Evolutionary conservation across 352 stramenopile species (phyloP).

Genomic region (Pythium brassicae): DNA sequence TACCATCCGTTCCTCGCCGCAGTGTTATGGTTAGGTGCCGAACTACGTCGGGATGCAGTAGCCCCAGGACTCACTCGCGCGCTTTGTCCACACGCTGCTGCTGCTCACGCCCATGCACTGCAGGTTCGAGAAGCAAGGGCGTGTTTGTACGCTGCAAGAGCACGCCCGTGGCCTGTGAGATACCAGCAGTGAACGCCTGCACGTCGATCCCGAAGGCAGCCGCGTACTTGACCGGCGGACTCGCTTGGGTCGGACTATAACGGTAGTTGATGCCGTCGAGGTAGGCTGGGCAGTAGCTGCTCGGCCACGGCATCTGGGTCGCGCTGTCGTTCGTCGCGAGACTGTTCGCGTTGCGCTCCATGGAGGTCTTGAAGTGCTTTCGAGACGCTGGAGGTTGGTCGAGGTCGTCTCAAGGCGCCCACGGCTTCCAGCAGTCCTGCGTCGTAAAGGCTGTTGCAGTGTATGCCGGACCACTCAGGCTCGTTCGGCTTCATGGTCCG

Average conservation of each 20-base stretch:
- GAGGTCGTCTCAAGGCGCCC: conserved; percentile 10
- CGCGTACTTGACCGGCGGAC: conserved; percentile 44
- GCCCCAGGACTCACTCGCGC: conserved; percentile 8
- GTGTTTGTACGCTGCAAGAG: conserved; percentile 20
- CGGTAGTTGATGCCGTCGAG: conserved; percentile 59
- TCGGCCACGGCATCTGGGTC: conserved; percentile 31
- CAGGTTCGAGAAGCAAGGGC: not conserved
- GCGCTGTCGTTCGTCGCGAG: conserved; percentile 22
- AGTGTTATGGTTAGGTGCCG: conserved; percentile 28
- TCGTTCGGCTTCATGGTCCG: too few species aligned
- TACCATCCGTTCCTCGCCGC: conserved; percentile 10
- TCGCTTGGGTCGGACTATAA: conserved; percentile 24
- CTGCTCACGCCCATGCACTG: conserved; percentile 26
- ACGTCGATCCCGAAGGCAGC: conserved; percentile 34
- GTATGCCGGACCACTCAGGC: too few species aligned
- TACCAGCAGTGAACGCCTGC: conserved; percentile 16
- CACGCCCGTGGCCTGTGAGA: conserved; percentile 17
- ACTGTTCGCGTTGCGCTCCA: conserved; percentile 22
- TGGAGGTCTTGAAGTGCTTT: conserved; percentile 27
- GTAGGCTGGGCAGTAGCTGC: conserved; percentile 62
- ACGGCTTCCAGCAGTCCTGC: too few species aligned
- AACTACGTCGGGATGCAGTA: conserved; percentile 57
- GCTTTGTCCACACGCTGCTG: conserved; percentile 20
- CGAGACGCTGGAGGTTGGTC: conserved; percentile 32
- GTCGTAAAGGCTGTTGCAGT: too few species aligned